Percentiles rank a stretch among this genome's conserved stretches.
These are phyloP conservation scores for Botryotinia calthae DNA, from an alignment of 2,329 filamentous ascomycete species.

Conservation along the genomic window DNA sequence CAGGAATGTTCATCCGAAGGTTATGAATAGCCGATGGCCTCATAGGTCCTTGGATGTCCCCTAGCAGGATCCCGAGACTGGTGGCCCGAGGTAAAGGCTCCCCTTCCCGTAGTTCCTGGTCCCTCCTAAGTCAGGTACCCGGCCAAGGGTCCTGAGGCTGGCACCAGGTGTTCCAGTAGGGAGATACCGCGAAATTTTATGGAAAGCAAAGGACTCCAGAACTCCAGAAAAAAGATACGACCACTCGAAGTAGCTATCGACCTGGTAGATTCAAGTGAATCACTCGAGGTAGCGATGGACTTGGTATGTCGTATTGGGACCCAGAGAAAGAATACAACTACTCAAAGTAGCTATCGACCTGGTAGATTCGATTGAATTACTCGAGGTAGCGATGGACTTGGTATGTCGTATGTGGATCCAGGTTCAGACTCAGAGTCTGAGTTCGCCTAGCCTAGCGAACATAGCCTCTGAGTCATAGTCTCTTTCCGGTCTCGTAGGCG, in stretches of 20 bases:
- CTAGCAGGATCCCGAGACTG: conserved; percentile 5
- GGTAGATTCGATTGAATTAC: background rate
- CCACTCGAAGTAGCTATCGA: conserved; percentile 5
- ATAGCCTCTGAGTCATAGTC: background rate
- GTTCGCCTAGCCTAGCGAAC: background rate
- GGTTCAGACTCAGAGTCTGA: background rate
- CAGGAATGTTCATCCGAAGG: conserved; percentile 8
- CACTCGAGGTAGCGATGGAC: conserved; percentile 1
- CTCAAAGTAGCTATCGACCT: background rate
- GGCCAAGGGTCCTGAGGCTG: conserved; percentile 11
- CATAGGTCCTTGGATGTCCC: conserved; percentile 3
- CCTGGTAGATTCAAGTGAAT: background rate
- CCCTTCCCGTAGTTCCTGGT: background rate
- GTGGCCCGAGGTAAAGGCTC: conserved; percentile 8
- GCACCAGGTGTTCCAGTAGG: background rate
- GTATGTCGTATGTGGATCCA: background rate
- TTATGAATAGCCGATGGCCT: background rate
- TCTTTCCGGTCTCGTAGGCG: background rate
- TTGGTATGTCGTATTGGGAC: background rate
- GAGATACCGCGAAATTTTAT: background rate
- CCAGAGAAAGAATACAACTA: background rate
- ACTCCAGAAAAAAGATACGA: background rate
- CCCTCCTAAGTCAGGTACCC: conserved; percentile 8
- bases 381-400: conserved; percentile 1
- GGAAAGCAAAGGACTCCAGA: background rate